Evolutionary conservation across 108 stramenopile genomes (phyloP).

Genomic region (Nitzschia inconspicua): DNA sequence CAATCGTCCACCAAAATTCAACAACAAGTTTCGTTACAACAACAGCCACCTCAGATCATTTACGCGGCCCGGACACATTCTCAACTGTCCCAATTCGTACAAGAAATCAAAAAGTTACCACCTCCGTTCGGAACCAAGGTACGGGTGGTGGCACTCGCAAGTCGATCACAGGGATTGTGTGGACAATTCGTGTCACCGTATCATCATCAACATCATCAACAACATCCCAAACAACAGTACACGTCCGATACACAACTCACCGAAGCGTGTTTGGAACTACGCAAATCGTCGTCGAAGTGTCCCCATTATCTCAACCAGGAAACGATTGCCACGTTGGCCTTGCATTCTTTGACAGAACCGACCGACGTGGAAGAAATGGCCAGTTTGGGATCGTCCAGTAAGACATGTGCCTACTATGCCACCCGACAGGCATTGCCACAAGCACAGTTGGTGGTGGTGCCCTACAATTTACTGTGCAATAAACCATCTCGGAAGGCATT

Average conservation of each 20-base stretch:
- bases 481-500: constrained; percentile 61
- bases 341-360: constrained; percentile 74
- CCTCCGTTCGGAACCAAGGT: too few species aligned
- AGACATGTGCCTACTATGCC: constrained; percentile 95
- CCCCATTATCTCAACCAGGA: constrained; percentile 54
- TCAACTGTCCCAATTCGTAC: constrained; percentile 94
- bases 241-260: constrained; percentile 69
- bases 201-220: constrained; percentile 11
- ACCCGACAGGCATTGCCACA: constrained; percentile 66
- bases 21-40: constrained; percentile 18
- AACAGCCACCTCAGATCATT: constrained; percentile 66
- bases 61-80: constrained; percentile 95
- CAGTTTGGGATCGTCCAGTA: constrained; percentile 56
- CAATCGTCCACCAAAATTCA: background rate
- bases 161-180: constrained; percentile 81
- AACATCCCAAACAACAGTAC: constrained; percentile 5
- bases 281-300: constrained; percentile 52
- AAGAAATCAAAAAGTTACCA: constrained; percentile 75
- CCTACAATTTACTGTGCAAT: constrained; percentile 86
- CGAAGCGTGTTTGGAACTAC: constrained; percentile 92
- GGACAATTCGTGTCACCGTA: constrained; percentile 39
- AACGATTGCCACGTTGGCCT: constrained; percentile 68
- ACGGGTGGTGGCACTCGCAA: constrained; percentile 85
- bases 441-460: constrained; percentile 92
- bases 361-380: constrained; percentile 91